phyloP scores from a whole-genome alignment of 495 filamentous ascomycete species.

The Arthonia radiata region DNA sequence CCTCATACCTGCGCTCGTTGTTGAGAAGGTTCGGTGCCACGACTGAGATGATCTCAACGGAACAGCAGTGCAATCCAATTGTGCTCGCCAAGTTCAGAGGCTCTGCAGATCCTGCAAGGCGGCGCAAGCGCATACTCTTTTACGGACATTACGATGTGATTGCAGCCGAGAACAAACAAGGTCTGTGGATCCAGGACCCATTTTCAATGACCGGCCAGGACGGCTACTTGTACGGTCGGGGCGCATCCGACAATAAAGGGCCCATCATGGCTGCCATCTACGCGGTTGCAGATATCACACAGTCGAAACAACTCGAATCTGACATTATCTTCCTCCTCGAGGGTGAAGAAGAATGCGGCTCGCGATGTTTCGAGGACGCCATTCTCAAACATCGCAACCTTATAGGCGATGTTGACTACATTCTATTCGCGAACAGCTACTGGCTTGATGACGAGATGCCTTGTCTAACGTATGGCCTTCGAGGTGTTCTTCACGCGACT shows the following conservation, averaged over 20 bases:
- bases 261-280: conserved; percentile 82
- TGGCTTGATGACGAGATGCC: conserved; percentile 93
- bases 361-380: conserved; percentile 61
- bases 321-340: conserved; percentile 88
- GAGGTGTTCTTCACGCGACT: conserved; percentile 88
- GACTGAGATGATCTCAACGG: conserved; percentile 60
- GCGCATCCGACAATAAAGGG: conserved; percentile 90
- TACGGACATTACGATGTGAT: conserved; percentile 99
- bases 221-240: conserved; percentile 90
- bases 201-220: conserved; percentile 66
- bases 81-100: conserved; percentile 73
- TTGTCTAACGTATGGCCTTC: conserved; percentile 79
- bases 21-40: conserved; percentile 78
- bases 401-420: conserved; percentile 80
- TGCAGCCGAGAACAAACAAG: conserved; percentile 53
- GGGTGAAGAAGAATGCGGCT: conserved; percentile 90
- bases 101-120: conserved; percentile 24
- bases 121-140: conserved; percentile 71
- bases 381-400: conserved; percentile 53
- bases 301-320: conserved; percentile 50
- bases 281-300: conserved; percentile 65
- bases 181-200: conserved; percentile 66
- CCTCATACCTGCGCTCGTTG: conserved; percentile 64
- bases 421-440: conserved; percentile 87
- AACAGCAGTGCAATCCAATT: conserved; percentile 56